These are phyloP conservation scores for Aureobasidium vineae DNA, from an alignment of 2,329 filamentous ascomycete genomes.

Conservation along the genomic window DNA sequence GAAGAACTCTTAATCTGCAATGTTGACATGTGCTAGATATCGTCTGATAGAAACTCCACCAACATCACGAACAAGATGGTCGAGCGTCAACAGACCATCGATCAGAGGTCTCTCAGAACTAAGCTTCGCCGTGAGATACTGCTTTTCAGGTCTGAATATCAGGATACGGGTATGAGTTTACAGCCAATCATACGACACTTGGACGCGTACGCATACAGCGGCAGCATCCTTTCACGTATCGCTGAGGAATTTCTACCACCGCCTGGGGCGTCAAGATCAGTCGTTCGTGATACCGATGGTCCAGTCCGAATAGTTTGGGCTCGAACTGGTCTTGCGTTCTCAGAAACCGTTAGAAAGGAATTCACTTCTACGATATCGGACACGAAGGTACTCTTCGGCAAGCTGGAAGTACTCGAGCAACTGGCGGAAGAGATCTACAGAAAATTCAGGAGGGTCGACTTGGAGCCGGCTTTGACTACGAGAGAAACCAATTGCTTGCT, in stretches of 20 bases:
- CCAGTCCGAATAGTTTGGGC: rapidly evolving
- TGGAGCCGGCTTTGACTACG: too few species aligned
- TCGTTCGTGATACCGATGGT: too few species aligned
- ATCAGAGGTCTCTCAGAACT: too few species aligned
- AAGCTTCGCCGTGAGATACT: too few species aligned
- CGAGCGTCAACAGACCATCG: background rate
- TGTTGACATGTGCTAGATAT: background rate
- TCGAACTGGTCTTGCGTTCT: background rate
- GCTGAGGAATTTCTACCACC: too few species aligned
- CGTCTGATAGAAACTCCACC: background rate
- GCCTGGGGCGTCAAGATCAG: too few species aligned
- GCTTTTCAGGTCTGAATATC: background rate
- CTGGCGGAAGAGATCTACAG: background rate
- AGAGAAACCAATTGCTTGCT: too few species aligned
- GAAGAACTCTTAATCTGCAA: background rate
- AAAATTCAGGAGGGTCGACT: background rate
- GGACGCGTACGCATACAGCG: background rate
- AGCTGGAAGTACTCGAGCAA: background rate
- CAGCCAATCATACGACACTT: background rate
- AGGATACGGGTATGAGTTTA: too few species aligned
- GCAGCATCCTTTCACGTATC: background rate
- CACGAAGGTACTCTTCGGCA: background rate
- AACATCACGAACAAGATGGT: too few species aligned
- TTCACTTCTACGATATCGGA: background rate
- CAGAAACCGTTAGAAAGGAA: too few species aligned